Evolutionary conservation across 1,284 basidiomycete genomes (phyloP), one percentile per base, ranked within the genome.

Genomic region (Fereydounia khargensis): DNA sequence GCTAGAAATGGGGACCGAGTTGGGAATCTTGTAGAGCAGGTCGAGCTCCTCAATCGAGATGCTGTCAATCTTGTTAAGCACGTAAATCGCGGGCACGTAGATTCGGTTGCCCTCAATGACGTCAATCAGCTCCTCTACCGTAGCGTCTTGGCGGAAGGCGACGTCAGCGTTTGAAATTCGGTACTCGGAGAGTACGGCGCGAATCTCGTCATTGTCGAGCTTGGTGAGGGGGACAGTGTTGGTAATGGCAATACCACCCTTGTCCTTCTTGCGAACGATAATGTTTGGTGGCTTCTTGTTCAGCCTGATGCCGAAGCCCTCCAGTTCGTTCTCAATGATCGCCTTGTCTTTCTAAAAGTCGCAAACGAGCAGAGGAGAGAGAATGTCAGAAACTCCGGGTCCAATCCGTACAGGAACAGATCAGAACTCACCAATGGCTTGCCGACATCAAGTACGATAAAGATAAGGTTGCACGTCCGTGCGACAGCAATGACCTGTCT

Each of bases 1-100:
- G 8, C 89, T 91, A 14, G 89, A 91, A 73, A 99, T 83, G 4
- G 95, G 95, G 6, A 97, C 94, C 48, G 89, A 91, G 78, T 89
- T 84, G 14, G 95, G 95, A 63, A 98, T 97, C 78, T 79, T 82
- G 76, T 79, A 92, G 78, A 99, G 80, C 41, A 98, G 82, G 77
- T 98, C 92, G 31, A 99, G 84, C 78, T 99, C 95, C 78, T 99
- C 91, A 76, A 98, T 97, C 49, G 90, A 94, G 72, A 98, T 74
- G 22, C 49, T 53, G 49, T 98, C 94, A 72, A 98, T 98, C 86
- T 96, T 80, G 76, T 76, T 67, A 34, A 70, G 47, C 38, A 64
- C 54, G 65, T 70, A 77, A 62, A 56, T 66, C 70, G 35, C 55
- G 13, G 67, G 70, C 2, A 74, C 52, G 74, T 98, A 98, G 18